Evolutionary conservation across 2,329 filamentous ascomycete species (phyloP).

Genomic region (Cladorrhinum sp.): DNA sequence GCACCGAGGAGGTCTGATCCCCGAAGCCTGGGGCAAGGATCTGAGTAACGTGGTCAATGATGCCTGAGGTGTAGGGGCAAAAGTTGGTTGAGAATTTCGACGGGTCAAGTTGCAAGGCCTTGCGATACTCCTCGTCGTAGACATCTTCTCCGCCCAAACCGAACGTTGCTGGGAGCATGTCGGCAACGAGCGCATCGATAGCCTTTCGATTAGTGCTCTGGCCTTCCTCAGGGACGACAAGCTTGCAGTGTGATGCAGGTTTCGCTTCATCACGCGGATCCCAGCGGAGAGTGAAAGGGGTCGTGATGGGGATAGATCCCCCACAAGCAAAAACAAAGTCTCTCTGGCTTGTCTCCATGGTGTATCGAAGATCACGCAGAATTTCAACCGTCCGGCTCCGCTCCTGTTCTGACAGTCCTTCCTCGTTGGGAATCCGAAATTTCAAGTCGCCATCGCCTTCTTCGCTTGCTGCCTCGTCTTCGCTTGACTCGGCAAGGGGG

Average conservation of each 20-base stretch:
- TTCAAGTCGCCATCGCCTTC: neutral
- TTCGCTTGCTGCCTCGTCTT: neutral
- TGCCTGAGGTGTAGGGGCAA: constrained; percentile 48
- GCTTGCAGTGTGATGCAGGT: constrained; percentile 12
- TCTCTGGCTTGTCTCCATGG: neutral
- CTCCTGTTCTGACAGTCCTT: neutral
- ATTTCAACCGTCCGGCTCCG: neutral
- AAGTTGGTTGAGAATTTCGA: constrained; percentile 48
- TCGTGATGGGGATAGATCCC: neutral
- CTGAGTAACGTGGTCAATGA: constrained; percentile 50
- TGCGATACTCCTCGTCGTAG: constrained; percentile 50
- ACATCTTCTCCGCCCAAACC: constrained; percentile 45
- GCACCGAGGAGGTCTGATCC: constrained; percentile 34
- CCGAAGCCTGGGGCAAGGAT: constrained; percentile 37
- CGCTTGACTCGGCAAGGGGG: neutral
- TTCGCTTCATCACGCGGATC: constrained; percentile 10
- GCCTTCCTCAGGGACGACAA: constrained; percentile 17
- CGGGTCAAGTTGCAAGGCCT: constrained; percentile 50
- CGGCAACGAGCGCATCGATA: constrained; percentile 29
- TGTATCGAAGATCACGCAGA: neutral
- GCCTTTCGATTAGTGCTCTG: neutral
- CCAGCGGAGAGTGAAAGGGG: constrained; percentile 23
- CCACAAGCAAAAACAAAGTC: constrained; percentile 2
- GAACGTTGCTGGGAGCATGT: constrained; percentile 47
- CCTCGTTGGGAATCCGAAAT: neutral